Percentiles rank a stretch among this genome's conserved stretches.
Evolutionary conservation across 257 asterid genomes (phyloP).

Genomic region (Plantago elongata): DNA sequence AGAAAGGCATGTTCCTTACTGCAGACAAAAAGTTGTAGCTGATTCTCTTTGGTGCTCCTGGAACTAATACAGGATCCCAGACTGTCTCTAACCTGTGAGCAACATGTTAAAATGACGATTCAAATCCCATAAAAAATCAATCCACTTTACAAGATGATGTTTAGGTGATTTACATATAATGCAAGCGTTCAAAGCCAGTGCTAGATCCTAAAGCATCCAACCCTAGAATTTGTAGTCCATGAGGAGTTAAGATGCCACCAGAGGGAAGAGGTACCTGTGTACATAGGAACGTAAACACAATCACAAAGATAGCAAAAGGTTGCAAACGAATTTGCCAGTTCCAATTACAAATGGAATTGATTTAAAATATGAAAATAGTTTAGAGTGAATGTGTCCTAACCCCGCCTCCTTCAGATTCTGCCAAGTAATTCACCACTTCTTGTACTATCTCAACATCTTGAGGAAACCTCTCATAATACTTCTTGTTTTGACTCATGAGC

Average conservation of each 20-base stretch:
- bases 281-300: slow-evolving; percentile 14
- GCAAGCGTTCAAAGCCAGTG: slow-evolving; percentile 89
- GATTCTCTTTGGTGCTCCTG: slow-evolving; percentile 67
- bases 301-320: slow-evolving; percentile 9
- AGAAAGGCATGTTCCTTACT: slow-evolving; percentile 46
- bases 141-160: slow-evolving; percentile 4
- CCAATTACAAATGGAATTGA: slow-evolving; percentile 1
- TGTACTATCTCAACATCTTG: slow-evolving; percentile 56
- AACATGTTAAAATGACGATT: slow-evolving; percentile 15
- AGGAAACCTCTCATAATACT: slow-evolving; percentile 85
- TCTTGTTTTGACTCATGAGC: slow-evolving; percentile 59
- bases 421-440: slow-evolving; percentile 65
- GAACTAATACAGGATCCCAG: slow-evolving; percentile 89
- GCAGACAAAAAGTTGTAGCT: slow-evolving; percentile 78
- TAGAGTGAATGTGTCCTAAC: slow-evolving; percentile 37
- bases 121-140: background rate
- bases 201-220: slow-evolving; percentile 80
- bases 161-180: slow-evolving; percentile 57
- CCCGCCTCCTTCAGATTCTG: slow-evolving; percentile 90
- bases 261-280: slow-evolving; percentile 79
- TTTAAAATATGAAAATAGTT: background rate
- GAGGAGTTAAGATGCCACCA: slow-evolving; percentile 85
- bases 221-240: slow-evolving; percentile 86
- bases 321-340: slow-evolving; percentile 4
- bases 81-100: slow-evolving; percentile 71